Conservation (phyloP, 164 flowering plant genomes). For the Annona cherimola region DNA sequence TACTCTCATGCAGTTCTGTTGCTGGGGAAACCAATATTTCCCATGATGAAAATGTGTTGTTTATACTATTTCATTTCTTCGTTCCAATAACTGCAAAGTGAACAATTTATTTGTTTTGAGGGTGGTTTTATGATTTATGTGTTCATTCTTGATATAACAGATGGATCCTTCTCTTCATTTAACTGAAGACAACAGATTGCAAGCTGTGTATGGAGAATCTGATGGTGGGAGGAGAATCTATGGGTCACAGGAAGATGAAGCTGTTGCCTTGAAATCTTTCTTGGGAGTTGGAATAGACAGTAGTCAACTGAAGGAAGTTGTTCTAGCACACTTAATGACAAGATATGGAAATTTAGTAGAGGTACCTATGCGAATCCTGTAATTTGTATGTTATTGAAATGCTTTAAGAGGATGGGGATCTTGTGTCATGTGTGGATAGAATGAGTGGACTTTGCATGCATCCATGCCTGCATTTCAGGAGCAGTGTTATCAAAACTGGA, state of each 20-base stretch:
- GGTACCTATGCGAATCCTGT: slow-evolving; percentile 31
- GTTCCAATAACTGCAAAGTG: neutral
- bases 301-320: slow-evolving; percentile 39
- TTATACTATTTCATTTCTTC: neutral
- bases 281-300: slow-evolving; percentile 40
- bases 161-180: slow-evolving; percentile 72
- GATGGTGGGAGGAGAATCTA: slow-evolving; percentile 21
- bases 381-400: too few species aligned
- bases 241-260: slow-evolving; percentile 66
- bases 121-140: neutral
- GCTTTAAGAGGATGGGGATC: too few species aligned
- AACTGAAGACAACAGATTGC: slow-evolving; percentile 52
- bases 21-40: neutral
- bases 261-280: slow-evolving; percentile 52
- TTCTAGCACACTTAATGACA: slow-evolving; percentile 44
- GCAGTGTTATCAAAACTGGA: too few species aligned
- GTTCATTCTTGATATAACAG: slow-evolving; percentile 28
- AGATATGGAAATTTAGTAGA: slow-evolving; percentile 47
- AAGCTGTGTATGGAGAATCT: slow-evolving; percentile 28
- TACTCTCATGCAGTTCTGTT: neutral
- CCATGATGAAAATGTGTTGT: neutral
- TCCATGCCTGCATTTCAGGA: too few species aligned
- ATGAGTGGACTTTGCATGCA: too few species aligned
- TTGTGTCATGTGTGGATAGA: too few species aligned
- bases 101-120: neutral